These are phyloP conservation scores for Barbarea vulgaris DNA, from an alignment of 345 rosid species.

Conservation along the genomic window DNA sequence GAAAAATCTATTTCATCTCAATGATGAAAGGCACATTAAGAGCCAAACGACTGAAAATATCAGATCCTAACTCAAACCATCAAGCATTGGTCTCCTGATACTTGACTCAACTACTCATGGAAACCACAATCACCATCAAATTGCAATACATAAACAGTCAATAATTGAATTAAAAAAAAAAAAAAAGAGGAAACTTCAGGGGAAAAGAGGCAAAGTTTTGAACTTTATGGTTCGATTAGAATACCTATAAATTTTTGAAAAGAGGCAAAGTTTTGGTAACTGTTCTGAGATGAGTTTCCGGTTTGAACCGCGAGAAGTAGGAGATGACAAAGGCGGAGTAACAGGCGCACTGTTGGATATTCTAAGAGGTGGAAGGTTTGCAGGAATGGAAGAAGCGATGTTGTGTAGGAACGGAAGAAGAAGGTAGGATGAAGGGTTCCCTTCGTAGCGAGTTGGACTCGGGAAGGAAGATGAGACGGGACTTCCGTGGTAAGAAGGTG, in stretches of 20 bases:
- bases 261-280: no score
- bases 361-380: constrained; percentile 77
- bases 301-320: constrained; percentile 69
- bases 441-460: constrained; percentile 72
- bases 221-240: constrained; percentile 9
- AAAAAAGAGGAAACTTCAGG: not conserved
- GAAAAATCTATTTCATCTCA: not conserved
- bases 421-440: constrained; percentile 55
- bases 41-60: not conserved
- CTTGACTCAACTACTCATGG: not conserved
- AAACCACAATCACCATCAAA: constrained; percentile 20
- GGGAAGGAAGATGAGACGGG: constrained; percentile 86
- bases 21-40: constrained; percentile 10
- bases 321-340: constrained; percentile 96
- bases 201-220: constrained; percentile 14
- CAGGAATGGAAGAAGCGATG: constrained; percentile 57
- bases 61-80: no score
- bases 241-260: no score
- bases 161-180: not conserved
- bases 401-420: constrained; percentile 80
- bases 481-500: constrained; percentile 74
- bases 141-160: not conserved
- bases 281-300: constrained; percentile 67
- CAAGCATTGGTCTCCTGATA: constrained; percentile 12
- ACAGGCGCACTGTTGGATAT: constrained; percentile 97